These are phyloP conservation scores for Marchantia polymorpha DNA, from an alignment of 225 moss, liverwort and hornwort species.

Conservation along the genomic window DNA sequence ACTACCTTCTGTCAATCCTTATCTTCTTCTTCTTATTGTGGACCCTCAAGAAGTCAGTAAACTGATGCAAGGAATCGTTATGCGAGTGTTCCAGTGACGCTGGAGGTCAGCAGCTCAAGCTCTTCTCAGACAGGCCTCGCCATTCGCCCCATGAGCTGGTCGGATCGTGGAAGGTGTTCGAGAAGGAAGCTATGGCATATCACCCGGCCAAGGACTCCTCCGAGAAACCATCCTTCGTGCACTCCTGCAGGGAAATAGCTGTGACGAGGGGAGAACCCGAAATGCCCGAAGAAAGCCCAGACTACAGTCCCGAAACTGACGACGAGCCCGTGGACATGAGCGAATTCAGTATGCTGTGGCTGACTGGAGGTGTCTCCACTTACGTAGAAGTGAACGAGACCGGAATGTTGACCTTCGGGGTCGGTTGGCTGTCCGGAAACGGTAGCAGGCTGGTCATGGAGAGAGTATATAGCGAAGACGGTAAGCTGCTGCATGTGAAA, in stretches of 20 bases:
- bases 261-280: slow-evolving; percentile 59
- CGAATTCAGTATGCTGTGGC: slow-evolving; percentile 61
- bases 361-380: slow-evolving; percentile 73
- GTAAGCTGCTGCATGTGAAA: slow-evolving; percentile 65
- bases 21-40: background rate
- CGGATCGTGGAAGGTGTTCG: slow-evolving; percentile 89
- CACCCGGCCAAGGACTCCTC: slow-evolving; percentile 33
- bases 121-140: slow-evolving; percentile 66
- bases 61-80: background rate
- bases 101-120: slow-evolving; percentile 50
- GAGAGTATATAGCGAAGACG: slow-evolving; percentile 75
- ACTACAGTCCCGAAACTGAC: slow-evolving; percentile 31
- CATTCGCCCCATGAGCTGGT: slow-evolving; percentile 54
- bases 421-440: slow-evolving; percentile 73
- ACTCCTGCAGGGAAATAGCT: slow-evolving; percentile 63
- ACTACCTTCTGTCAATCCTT: background rate
- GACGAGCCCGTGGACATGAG: slow-evolving; percentile 42
- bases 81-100: slow-evolving; percentile 44
- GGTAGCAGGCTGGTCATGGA: slow-evolving; percentile 70
- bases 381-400: slow-evolving; percentile 52
- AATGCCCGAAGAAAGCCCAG: slow-evolving; percentile 40
- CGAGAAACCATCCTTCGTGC: slow-evolving; percentile 48
- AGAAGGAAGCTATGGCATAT: slow-evolving; percentile 63
- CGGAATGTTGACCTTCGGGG: slow-evolving; percentile 63
- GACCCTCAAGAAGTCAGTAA: background rate